These are phyloP conservation scores for Brasenia schreberi DNA, from an alignment of 164 flowering plant genomes.

Conservation along the genomic window DNA sequence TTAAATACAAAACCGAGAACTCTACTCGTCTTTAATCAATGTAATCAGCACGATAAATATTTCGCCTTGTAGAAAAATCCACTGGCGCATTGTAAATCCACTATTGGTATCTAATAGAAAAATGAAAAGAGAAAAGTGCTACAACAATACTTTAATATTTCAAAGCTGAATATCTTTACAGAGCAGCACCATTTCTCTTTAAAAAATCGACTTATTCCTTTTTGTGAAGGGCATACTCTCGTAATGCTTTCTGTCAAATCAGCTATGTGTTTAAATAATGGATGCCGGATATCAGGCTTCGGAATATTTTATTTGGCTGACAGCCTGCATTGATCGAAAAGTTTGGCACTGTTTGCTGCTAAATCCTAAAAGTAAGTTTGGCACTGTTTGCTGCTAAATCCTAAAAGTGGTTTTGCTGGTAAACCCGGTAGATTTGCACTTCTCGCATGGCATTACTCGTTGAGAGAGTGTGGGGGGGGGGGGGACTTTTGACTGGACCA, in stretches of 20 bases:
- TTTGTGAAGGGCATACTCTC: not conserved
- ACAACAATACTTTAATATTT: too few species aligned
- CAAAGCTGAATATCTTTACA: not conserved
- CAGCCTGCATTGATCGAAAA: not conserved
- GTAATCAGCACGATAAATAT: not conserved
- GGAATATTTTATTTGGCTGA: not conserved
- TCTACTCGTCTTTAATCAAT: not conserved
- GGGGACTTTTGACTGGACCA: too few species aligned
- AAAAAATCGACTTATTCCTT: not conserved
- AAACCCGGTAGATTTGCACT: too few species aligned
- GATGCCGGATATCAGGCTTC: not conserved
- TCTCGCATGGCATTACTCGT: too few species aligned
- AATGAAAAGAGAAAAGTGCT: not conserved
- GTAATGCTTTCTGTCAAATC: not conserved
- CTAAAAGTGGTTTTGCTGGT: too few species aligned
- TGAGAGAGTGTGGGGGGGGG: too few species aligned
- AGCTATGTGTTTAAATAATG: not conserved
- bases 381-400: too few species aligned
- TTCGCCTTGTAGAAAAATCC: not conserved
- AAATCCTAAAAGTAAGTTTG: too few species aligned
- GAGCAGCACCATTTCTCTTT: not conserved
- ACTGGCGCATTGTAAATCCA: not conserved
- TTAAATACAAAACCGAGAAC: not conserved
- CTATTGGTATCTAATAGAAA: not conserved
- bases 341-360: too few species aligned